Base-by-base conservation (phyloP, 1,284 basidiomycete species). In the Chalciporus sp. region DNA sequence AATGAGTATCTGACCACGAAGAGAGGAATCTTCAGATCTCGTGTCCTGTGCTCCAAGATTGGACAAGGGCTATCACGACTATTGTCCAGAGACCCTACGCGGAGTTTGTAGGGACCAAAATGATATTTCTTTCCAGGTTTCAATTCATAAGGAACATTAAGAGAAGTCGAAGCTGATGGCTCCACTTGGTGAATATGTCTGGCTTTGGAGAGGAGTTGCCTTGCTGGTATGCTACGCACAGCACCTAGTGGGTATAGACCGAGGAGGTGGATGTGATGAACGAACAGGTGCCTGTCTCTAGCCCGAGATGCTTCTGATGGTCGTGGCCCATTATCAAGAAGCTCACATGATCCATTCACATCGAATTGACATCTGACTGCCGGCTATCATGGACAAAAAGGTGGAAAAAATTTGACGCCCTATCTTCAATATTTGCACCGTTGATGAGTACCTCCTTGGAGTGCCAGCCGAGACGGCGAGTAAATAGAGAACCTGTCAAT, bases 261-360 rank as follows among this genome's bases (percentile, higher is more conserved):
- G 63, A 70, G 65, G 67, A 63, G 49, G 58, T 56, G 49, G 46
- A 45, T 45, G 31, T 62, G 41, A 57, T 52, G 28, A 31, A 57
- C 52, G n/a, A 52, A 31, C 48, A 51, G 31, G 31, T 40, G n/a
- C 49, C 40, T 45, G 45, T 55, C 44, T 53, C 43, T 48, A 37
- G 44, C 35, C 48, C 29, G 49, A 47, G 52, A 55, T 50, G 42
- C 52, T 56, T 52, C 41, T 51, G 52, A 58, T 53, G 42, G 39
- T 45, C 35, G 40, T 50, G 16, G 20, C 35, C 44, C 31, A 55
- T 49, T 23, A 55, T 64, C 39, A 37, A 51, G 35, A 51, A 51
- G 35, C 49, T 52, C 46, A 49, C 43, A 49, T 19, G 45, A 47
- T 56, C 51, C 42, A 43, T 51, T 53, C 42, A 12, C 49, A 49